Base-by-base conservation (phyloP, 2,329 filamentous ascomycete genomes). In the Cercospora berteroae region DNA sequence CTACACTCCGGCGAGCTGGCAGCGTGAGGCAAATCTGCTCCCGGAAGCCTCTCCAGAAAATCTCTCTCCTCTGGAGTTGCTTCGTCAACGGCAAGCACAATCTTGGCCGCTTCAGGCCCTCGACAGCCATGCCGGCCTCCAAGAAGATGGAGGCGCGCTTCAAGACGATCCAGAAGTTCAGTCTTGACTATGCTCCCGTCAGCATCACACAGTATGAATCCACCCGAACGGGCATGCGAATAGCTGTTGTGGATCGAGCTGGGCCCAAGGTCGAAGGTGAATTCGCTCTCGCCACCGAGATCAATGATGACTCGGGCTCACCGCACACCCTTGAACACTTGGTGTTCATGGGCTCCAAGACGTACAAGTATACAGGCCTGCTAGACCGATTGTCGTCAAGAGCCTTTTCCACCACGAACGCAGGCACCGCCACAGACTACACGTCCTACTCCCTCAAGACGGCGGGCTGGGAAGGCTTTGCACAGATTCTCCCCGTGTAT, bases 151-250 rank as follows among this genome's bases (percentile, higher is more conserved):
- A 77, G 64, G 77, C 81, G 3, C 87, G 89, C 75, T 98, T 98
- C 81, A 92, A 89, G 78, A 90, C 89, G 74, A 84, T 97, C 59
- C 93, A 97, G 77, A 89, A 87, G 76, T 97, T 99, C 82, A 86
- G 90, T 72, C 90, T 92, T 7, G 92, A 97, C 77, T 99, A 97
- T 82, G 93, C 94, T 12, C 91, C 94, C 10, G 91, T 91, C 70
- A 88, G 86, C 64, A 91, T 99, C 79, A 94, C 93, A 23, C 94
- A 97, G 79, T 99, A 99, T 91, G 93, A 96, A 76, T 99, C 95
- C 5, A 88, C 93, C 74, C 87, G 93, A 70, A 99, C 94, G 70
- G 95, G 95, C 62, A 95, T 99, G 92, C 90, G 94, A 73, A 91
- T 97, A 36, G 89, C 97, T 48, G 92, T 97, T 60, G 93, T 96